Conservation (phyloP, 2,329 filamentous ascomycete genomes). For the Beauveria sp. region DNA sequence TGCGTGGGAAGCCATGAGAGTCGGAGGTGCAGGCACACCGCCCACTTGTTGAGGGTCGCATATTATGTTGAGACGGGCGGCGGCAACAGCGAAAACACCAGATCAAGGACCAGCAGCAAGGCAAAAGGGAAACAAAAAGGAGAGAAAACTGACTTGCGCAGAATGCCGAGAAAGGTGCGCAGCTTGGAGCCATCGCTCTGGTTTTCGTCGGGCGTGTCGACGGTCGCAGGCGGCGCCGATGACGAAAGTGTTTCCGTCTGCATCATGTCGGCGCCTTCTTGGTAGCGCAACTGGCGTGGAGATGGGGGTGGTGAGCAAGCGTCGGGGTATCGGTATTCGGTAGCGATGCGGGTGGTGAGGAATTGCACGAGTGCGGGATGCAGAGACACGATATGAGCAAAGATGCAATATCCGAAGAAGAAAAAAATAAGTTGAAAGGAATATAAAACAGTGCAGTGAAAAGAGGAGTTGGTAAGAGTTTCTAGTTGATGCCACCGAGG, state of each 20-base stretch:
- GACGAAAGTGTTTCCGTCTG: constrained; percentile 29
- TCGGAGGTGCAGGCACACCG: constrained; percentile 12
- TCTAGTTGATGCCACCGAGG: constrained; percentile 4
- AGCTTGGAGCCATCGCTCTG: constrained; percentile 81
- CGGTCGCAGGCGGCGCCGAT: constrained; percentile 25
- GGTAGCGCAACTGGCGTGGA: not conserved
- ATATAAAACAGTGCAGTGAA: constrained; percentile 1
- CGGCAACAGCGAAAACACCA: not conserved
- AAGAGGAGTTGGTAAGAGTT: constrained; percentile 5
- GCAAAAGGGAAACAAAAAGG: not conserved
- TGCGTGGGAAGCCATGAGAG: not conserved
- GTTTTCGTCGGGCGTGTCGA: constrained; percentile 34
- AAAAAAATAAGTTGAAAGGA: not conserved
- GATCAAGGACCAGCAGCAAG: not conserved
- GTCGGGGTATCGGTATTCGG: not conserved
- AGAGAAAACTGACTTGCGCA: constrained; percentile 64
- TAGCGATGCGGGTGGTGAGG: not conserved
- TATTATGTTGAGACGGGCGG: constrained; percentile 7
- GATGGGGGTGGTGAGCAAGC: not conserved
- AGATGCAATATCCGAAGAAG: not conserved
- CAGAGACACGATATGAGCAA: not conserved
- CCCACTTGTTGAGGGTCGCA: constrained; percentile 13
- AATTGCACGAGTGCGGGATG: not conserved
- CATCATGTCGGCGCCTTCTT: constrained; percentile 1
- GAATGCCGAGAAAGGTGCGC: constrained; percentile 77